A percentile compares a stretch with the other conserved stretches of the same genome.
These are phyloP conservation scores for Aspergillus novoparasiticus DNA, from an alignment of 2,329 filamentous ascomycete species.

Conservation along the genomic window DNA sequence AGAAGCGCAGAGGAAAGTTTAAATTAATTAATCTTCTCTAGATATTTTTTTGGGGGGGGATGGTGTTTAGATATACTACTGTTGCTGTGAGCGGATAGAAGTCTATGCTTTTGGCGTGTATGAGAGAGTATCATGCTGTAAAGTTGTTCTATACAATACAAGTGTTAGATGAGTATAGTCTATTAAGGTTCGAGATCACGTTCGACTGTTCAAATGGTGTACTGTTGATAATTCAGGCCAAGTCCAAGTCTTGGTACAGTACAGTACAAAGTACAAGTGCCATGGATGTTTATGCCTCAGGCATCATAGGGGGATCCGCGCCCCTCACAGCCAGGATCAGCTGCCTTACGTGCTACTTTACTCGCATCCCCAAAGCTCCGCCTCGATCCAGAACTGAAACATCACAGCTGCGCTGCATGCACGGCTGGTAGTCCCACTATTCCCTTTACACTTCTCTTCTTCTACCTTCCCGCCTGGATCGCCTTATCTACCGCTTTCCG, in stretches of 20 bases:
- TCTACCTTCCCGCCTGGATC: neutral
- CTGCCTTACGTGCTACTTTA: neutral
- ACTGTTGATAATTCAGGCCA: neutral
- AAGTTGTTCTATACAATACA: neutral
- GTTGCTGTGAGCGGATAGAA: neutral
- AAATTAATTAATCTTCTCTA: slow-evolving; percentile 13
- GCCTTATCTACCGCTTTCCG: slow-evolving; percentile 10
- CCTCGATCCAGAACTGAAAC: neutral
- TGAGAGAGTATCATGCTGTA: neutral
- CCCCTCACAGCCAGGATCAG: neutral
- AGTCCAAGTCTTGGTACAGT: neutral
- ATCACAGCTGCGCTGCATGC: neutral
- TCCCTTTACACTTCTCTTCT: neutral
- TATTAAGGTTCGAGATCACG: neutral
- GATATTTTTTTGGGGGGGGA: neutral
- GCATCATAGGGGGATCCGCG: neutral
- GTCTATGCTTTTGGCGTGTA: neutral
- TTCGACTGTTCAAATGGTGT: neutral
- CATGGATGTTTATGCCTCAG: neutral
- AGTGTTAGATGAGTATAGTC: neutral
- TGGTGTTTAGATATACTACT: slow-evolving; percentile 5
- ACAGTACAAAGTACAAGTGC: neutral
- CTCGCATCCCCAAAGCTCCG: neutral
- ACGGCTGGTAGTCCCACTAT: neutral
- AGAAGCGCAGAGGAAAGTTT: slow-evolving; percentile 35